Conservation (phyloP, 148 eudicot genomes). For the Talinum fruticosum region DNA sequence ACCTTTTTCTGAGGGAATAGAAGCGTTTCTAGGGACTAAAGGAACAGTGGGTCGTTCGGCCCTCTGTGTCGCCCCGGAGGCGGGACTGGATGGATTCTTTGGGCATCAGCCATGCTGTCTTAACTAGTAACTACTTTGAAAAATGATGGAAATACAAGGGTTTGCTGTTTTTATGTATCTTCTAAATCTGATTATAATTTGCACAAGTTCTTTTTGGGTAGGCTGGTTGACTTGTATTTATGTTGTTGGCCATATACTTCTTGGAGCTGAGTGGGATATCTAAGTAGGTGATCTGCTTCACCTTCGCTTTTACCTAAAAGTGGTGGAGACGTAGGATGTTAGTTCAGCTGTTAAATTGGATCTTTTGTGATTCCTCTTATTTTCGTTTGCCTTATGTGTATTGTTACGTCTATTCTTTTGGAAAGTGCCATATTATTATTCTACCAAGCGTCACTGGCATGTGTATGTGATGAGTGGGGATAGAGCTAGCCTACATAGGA, state of each 20-base stretch:
- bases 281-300: slow-evolving; percentile 29
- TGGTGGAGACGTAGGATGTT: background rate
- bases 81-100: slow-evolving; percentile 23
- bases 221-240: background rate
- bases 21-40: background rate
- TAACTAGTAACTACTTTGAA: background rate
- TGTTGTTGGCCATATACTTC: background rate
- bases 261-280: background rate
- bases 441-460: no score
- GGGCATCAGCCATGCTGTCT: slow-evolving; percentile 19
- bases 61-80: background rate
- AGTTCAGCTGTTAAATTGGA: slow-evolving; percentile 18
- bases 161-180: background rate
- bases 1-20: slow-evolving; percentile 8
- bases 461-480: no score
- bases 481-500: no score
- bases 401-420: background rate
- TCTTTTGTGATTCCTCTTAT: background rate
- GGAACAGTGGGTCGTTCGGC: slow-evolving; percentile 6
- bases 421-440: background rate
- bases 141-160: background rate
- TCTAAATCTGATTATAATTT: slow-evolving; percentile 9
- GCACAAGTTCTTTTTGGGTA: slow-evolving; percentile 12
- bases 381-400: background rate
- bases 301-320: slow-evolving; percentile 25